phyloP scores from a whole-genome alignment of 2,329 filamentous ascomycete species.

The Aspergillus udagawae region DNA sequence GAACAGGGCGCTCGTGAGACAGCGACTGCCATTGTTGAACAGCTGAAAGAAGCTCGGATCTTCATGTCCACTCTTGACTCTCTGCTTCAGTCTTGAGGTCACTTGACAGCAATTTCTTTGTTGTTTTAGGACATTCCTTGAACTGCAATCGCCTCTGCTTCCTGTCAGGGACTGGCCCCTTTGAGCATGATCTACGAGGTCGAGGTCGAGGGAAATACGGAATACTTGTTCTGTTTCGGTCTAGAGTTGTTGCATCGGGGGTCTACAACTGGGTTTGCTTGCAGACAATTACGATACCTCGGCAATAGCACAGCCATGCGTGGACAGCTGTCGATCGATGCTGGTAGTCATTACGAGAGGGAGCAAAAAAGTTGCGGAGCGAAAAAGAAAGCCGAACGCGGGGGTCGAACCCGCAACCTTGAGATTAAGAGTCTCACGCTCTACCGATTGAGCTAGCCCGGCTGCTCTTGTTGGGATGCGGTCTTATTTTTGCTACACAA shows the following conservation, averaged over 20 bases:
- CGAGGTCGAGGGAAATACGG: background rate
- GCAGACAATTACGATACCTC: background rate
- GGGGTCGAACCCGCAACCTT: constrained; percentile 42
- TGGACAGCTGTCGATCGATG: background rate
- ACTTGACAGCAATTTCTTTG: background rate
- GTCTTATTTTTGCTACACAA: too few species aligned
- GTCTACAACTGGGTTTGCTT: background rate
- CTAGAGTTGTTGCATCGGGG: background rate
- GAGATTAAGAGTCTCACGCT: constrained; percentile 49
- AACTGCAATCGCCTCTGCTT: too few species aligned
- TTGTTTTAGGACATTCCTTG: background rate
- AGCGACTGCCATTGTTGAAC: background rate
- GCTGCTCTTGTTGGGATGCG: constrained; percentile 16
- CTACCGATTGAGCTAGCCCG: constrained; percentile 51
- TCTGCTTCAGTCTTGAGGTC: background rate
- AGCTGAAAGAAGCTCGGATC: background rate
- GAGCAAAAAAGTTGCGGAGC: background rate
- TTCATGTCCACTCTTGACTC: background rate
- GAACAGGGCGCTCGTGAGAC: background rate
- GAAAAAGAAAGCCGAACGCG: constrained; percentile 35
- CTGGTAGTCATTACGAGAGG: background rate
- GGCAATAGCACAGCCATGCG: background rate
- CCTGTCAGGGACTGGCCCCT: too few species aligned
- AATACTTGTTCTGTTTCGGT: background rate
- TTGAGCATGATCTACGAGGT: too few species aligned